phyloP scores from a whole-genome alignment of 495 filamentous ascomycete species.

The Amniculicola lignicola region DNA sequence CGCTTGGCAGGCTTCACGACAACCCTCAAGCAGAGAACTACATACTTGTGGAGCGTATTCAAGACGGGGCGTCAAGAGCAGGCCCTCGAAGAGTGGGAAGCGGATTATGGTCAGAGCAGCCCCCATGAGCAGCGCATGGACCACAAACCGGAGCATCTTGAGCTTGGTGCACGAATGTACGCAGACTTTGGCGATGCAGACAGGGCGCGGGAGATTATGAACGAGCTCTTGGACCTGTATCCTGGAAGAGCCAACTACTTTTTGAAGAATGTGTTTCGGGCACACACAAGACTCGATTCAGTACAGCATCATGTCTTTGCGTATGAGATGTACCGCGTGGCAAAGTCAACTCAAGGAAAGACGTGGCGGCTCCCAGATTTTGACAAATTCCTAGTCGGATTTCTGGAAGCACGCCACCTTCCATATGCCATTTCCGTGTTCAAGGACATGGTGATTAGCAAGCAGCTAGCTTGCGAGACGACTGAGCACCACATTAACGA shows the following conservation, averaged over 20 bases:
- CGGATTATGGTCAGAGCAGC: constrained; percentile 11
- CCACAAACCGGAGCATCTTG: constrained; percentile 16
- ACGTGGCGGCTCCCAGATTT: constrained; percentile 16
- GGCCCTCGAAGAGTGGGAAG: constrained; percentile 28
- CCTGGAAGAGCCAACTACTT: constrained; percentile 10
- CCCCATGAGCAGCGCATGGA: too few relatives aligned
- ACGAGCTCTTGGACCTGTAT: constrained; percentile 18
- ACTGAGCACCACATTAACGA: background rate
- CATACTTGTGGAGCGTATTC: constrained; percentile 16
- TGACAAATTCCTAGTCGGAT: constrained; percentile 20
- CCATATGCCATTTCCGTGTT: constrained; percentile 17
- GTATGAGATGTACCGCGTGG: constrained; percentile 12
- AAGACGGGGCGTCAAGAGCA: constrained; percentile 7
- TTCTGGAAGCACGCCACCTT: constrained; percentile 23
- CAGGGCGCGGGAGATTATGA: constrained; percentile 22
- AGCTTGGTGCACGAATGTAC: constrained; percentile 26
- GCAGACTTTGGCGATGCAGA: constrained; percentile 18
- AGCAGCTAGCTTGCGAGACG: background rate
- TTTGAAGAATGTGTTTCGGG: constrained; percentile 25
- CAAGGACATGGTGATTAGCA: constrained; percentile 20
- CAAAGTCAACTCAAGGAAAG: constrained; percentile 1
- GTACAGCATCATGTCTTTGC: constrained; percentile 10
- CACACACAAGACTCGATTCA: constrained; percentile 3
- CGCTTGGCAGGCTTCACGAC: constrained; percentile 6
- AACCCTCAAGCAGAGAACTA: constrained; percentile 8